phyloP scores from a whole-genome alignment of 1,139 yeast species.

The Hemisphaericaspora xylofermentans region DNA sequence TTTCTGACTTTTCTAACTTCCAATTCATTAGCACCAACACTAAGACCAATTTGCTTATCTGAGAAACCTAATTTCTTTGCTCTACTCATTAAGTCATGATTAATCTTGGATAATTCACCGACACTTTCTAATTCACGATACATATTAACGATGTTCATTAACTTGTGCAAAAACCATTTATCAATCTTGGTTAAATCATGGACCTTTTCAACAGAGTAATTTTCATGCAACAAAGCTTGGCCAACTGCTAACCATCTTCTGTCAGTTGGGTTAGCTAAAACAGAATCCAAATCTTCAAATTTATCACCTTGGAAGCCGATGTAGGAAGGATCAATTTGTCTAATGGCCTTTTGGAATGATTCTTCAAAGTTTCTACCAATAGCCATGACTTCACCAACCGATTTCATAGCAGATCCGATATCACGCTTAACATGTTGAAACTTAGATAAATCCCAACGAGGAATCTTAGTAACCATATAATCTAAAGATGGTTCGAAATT shows the following conservation, averaged over 20 bases:
- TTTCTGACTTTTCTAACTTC: conserved; percentile 82
- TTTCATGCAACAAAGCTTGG: conserved; percentile 72
- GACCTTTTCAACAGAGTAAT: conserved; percentile 87
- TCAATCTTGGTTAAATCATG: conserved; percentile 91
- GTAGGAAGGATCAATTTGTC: conserved; percentile 95
- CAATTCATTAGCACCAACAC: conserved; percentile 67
- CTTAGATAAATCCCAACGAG: conserved; percentile 96
- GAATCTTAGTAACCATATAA: conserved; percentile 94
- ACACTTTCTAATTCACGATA: conserved; percentile 49
- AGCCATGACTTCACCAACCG: conserved; percentile 99
- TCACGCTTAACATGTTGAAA: conserved; percentile 93
- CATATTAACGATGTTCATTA: conserved; percentile 86
- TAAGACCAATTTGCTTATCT: conserved; percentile 85
- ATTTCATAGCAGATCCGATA: conserved; percentile 95
- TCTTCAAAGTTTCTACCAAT: conserved; percentile 98
- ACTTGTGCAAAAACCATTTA: conserved; percentile 92
- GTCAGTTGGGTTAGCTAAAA: conserved; percentile 92
- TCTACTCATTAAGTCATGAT: conserved; percentile 64
- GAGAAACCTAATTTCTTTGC: conserved; percentile 95
- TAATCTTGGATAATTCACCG: conserved; percentile 57
- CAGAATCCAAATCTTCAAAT: conserved; percentile 82
- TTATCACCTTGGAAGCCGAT: conserved; percentile 91
- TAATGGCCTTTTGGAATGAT: conserved; percentile 95
- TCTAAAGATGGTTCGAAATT: conserved; percentile 97
- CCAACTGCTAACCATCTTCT: conserved; percentile 97